phyloP scores from a whole-genome alignment of 2,329 filamentous ascomycete species.

The Stachybotrys echinatus region DNA sequence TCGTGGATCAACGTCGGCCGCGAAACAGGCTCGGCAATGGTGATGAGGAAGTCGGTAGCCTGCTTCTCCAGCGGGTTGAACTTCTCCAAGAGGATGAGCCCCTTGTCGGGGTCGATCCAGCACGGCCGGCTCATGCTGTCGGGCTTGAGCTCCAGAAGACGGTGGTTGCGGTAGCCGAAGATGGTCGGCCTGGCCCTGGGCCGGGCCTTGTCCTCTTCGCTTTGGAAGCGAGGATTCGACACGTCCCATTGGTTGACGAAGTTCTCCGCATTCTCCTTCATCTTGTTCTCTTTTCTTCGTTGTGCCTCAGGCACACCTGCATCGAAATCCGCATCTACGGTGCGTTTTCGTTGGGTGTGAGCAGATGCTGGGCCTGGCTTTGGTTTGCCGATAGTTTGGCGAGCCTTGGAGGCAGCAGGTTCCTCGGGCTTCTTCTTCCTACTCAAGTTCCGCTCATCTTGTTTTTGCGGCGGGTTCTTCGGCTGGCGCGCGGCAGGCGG shows the following conservation, averaged over 20 bases:
- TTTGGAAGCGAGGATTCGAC: not conserved
- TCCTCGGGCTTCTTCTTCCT: not conserved
- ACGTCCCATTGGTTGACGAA: no score
- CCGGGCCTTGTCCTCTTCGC: not conserved
- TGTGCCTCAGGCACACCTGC: no score
- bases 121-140: slow-evolving; percentile 80
- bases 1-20: slow-evolving; percentile 82
- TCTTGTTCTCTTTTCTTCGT: no score
- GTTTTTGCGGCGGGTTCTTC: not conserved
- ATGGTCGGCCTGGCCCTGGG: not conserved
- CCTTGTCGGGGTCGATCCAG: slow-evolving; percentile 79
- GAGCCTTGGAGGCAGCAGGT: no score
- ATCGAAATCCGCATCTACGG: no score
- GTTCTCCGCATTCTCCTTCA: no score
- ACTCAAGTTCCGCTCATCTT: not conserved
- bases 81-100: slow-evolving; percentile 83
- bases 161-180: not conserved
- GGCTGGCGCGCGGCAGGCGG: not conserved
- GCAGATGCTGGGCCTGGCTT: no score
- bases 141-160: slow-evolving; percentile 62
- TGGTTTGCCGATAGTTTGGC: no score
- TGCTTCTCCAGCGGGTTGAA: slow-evolving; percentile 76
- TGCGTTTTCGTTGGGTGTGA: no score
- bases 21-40: slow-evolving; percentile 82
- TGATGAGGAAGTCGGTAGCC: slow-evolving; percentile 85